Conservation (phyloP, 106 monocot species). For the Dendrobium nobile region DNA sequence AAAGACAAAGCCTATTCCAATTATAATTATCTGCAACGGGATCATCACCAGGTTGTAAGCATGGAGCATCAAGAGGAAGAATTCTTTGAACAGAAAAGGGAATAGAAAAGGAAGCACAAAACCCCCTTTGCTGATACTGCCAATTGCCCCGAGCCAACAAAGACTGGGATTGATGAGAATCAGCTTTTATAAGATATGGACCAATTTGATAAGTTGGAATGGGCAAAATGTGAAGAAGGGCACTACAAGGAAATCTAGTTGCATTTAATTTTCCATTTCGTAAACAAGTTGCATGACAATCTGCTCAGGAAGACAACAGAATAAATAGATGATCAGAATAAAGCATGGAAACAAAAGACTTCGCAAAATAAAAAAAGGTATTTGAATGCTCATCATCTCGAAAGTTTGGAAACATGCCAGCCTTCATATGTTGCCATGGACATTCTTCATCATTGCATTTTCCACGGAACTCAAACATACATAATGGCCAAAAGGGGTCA, state of each 20-base stretch:
- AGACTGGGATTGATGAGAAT: constrained; percentile 23
- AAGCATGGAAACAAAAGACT: neutral
- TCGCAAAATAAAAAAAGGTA: constrained; percentile 8
- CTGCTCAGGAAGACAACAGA: constrained; percentile 18
- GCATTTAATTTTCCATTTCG: constrained; percentile 17
- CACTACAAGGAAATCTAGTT: constrained; percentile 3
- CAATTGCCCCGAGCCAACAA: constrained; percentile 47
- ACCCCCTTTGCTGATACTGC: constrained; percentile 65
- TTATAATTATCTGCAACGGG: constrained; percentile 32
- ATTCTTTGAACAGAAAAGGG: constrained; percentile 62
- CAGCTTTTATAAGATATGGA: constrained; percentile 48
- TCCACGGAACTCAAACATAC: constrained; percentile 94
- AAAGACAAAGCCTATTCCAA: constrained; percentile 36
- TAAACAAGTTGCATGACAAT: constrained; percentile 11
- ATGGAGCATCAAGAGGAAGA: constrained; percentile 48
- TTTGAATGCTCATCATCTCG: constrained; percentile 9
- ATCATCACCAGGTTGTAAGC: constrained; percentile 35
- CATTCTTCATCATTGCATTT: constrained; percentile 95
- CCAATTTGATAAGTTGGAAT: constrained; percentile 79
- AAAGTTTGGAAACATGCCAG: neutral
- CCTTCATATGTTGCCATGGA: constrained; percentile 60
- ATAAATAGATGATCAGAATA: constrained; percentile 4
- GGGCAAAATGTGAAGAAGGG: constrained; percentile 14
- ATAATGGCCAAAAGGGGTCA: constrained; percentile 87
- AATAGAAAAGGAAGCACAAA: constrained; percentile 51